A percentile compares a stretch with the other conserved stretches of the same genome.
Conservation (phyloP, 805 yeast genomes). For the Kazachstania psychrophila region DNA sequence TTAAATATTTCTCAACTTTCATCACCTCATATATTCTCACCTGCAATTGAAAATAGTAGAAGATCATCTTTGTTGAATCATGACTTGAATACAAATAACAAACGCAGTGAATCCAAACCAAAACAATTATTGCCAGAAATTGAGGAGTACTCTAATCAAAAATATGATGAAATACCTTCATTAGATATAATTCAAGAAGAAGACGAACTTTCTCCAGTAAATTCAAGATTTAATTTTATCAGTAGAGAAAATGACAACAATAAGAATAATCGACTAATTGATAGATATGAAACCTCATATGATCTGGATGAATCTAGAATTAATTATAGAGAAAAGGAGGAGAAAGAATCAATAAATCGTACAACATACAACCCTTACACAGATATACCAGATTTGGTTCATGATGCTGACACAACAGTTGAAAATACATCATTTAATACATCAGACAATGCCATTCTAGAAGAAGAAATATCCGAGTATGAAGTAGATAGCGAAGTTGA, state of each 20-base stretch:
- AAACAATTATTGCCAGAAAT: no score
- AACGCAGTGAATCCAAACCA: no score
- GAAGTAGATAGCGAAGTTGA: conserved; percentile 11
- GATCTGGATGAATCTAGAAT: conserved; percentile 3
- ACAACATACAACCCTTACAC: conserved; percentile 10
- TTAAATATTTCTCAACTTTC: conserved; percentile 2
- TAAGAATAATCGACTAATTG: no score
- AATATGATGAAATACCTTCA: background rate
- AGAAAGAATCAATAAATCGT: no score
- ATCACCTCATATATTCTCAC: conserved; percentile 10
- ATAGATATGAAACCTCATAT: conserved; percentile 1
- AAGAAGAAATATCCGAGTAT: conserved; percentile 23
- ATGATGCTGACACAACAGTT: conserved; percentile 43
- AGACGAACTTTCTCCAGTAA: no score
- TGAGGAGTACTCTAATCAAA: no score
- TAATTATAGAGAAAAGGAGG: no score
- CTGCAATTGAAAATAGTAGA: conserved; percentile 3
- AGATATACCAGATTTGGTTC: conserved; percentile 65
- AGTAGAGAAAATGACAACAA: background rate
- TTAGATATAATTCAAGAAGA: conserved; percentile 1
- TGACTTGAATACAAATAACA: background rate
- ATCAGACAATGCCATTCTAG: conserved; percentile 27
- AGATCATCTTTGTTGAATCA: conserved; percentile 1
- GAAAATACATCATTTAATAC: conserved; percentile 26
- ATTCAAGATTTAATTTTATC: no score